These are phyloP conservation scores for Cyanodermella asteris DNA, from an alignment of 2,329 filamentous ascomycete species.

Conservation along the genomic window DNA sequence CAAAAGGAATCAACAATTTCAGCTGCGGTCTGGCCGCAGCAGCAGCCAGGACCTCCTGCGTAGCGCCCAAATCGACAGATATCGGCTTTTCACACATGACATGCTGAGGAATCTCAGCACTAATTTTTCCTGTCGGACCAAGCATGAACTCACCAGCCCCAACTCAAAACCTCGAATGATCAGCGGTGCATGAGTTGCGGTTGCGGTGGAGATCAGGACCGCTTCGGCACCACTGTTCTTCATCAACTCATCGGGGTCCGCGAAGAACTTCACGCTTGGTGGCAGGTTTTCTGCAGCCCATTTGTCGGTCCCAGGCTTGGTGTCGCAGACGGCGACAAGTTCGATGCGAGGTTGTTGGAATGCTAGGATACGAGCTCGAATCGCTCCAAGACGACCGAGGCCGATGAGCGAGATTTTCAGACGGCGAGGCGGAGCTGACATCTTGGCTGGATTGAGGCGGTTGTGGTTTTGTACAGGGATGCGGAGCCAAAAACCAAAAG, in stretches of 20 bases:
- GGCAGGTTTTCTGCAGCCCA: conserved; percentile 15
- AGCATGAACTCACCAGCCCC: conserved; percentile 8
- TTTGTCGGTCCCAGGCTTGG: conserved; percentile 13
- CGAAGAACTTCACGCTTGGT: no score
- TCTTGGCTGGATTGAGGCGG: no score
- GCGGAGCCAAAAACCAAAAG: no score
- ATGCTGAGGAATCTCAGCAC: no score
- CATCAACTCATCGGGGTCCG: conserved; percentile 12
- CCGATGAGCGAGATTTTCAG: conserved; percentile 11
- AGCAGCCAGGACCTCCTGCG: no score
- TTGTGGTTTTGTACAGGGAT: no score
- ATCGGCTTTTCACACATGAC: no score
- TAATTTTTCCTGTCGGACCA: conserved; percentile 10
- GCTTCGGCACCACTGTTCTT: conserved; percentile 12
- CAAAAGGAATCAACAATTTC: no score
- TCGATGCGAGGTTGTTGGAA: conserved; percentile 16
- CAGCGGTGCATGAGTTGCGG: conserved; percentile 12
- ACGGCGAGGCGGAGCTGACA: no score
- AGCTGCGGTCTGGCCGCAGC: no score
- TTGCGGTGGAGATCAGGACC: conserved; percentile 13
- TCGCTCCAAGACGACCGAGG: conserved; percentile 12
- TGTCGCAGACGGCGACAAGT: conserved; percentile 15
- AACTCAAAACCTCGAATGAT: conserved; percentile 10
- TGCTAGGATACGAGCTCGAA: conserved; percentile 15
- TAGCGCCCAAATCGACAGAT: no score